Percentiles rank a stretch among this genome's conserved stretches.
Conservation (phyloP, 352 stramenopile genomes). For the Hyaloperonospora arabidopsidis region DNA sequence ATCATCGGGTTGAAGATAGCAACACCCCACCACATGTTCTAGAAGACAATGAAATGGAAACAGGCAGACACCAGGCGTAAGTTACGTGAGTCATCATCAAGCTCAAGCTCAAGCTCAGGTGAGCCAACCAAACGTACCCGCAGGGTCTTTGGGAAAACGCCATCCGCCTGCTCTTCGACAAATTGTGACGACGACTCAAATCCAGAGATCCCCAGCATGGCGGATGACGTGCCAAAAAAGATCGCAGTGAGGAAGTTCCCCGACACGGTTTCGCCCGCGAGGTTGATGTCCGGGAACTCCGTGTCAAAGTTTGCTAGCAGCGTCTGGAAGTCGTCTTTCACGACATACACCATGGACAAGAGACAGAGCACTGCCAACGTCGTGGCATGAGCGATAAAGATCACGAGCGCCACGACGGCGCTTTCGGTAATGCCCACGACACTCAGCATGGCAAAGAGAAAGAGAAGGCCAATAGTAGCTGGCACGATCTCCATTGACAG, state of each 20-base stretch:
- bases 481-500: conserved; percentile 69
- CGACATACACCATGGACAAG: conserved; percentile 71
- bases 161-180: conserved; percentile 91
- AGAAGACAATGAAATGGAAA: conserved; percentile 1
- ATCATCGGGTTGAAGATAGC: conserved; percentile 92
- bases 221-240: conserved; percentile 87
- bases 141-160: conserved; percentile 92
- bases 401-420: conserved; percentile 83
- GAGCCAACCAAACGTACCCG: conserved; percentile 27
- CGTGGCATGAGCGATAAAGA: conserved; percentile 87
- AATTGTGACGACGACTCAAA: conserved; percentile 94
- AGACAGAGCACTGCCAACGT: conserved; percentile 80
- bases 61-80: conserved; percentile 7
- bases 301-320: conserved; percentile 78
- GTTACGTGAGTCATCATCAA: background rate
- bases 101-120: background rate
- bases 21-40: conserved; percentile 92
- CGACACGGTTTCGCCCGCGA: conserved; percentile 68
- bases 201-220: conserved; percentile 92
- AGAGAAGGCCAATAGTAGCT: conserved; percentile 75
- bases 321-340: conserved; percentile 72
- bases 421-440: conserved; percentile 90
- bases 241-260: conserved; percentile 81
- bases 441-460: conserved; percentile 88
- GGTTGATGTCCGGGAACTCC: conserved; percentile 83